Evolutionary conservation across 2,329 filamentous ascomycete genomes (phyloP), one percentile per base, ranked within the genome.

Genomic region (Cercospora sp.): DNA sequence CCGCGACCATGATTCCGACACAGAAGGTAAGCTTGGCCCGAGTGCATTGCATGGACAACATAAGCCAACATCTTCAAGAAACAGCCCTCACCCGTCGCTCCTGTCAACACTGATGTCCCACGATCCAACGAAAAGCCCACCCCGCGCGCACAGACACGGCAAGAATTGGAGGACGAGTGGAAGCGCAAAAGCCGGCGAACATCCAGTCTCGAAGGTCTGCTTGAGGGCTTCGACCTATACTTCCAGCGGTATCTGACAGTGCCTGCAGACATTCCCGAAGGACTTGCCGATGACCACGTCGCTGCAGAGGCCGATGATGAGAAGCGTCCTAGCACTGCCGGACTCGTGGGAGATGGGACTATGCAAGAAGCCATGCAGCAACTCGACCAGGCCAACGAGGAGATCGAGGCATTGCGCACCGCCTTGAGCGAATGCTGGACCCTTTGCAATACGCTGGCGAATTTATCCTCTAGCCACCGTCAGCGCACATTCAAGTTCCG

Each of bases 391-490:
- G 83, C 86, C n/a, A 83, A 88, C 65, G 83, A 84, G 61, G 90
- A 93, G 74, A 83, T 92, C 26, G 82, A 81, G 28, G 90, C 90
- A 7, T 82, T 97, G n/a, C 88, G 88, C 69, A 88, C 88, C 31
- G 92, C 93, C 2, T 84, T 97, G 16, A 88, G 91, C 69, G 92
- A 97, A 81, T 97, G 93, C 79, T 97, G 94, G 94, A 96, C 90
- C 0, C 82, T 97, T 13, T 97, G 94, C 82, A 97, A 97, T 76
- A 97, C 93, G 0, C 83, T 97, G 33, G 92, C 93, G 23, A 92
- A 87, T 71, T 84, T 97, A 18, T 97, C 93, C 78, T 94, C 91
- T 18, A 91, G 90, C 71, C 92, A 97, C 76, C 88, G 93, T 30
- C 87, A 92, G 73, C 86, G 91, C 20, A 89, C 93, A 33, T 94